Evolutionary conservation across 345 rosid genomes (phyloP), one percentile per base, ranked within the genome.

Genomic region (Citrus trifoliata): DNA sequence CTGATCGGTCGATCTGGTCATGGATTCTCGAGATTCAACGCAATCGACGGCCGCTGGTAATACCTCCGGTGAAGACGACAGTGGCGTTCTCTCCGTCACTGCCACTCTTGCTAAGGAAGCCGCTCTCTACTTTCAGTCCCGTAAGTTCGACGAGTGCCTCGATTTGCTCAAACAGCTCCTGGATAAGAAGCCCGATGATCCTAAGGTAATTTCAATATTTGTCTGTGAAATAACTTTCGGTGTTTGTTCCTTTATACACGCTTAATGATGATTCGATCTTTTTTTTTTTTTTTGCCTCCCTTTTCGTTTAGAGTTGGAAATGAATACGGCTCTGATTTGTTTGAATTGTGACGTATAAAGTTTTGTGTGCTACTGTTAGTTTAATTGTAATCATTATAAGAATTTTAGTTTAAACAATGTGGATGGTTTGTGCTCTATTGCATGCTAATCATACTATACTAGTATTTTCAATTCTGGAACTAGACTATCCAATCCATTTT

Each of bases 81-180:
- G 77, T 18, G 82, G 79, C 33, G 84, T 78, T 8, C 84, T 83
- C 30, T 84, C 91, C 63, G 82, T 80, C 22, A 76, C 88, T 32
- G 81, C 89, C 12, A 85, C 93, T 27, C 92, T 94, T 32, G 98
- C 95, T 62, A 93, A 90, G 79, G 93, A 88, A 74, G 98, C 99
- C 32, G 84, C 88, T 27, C 80, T 88, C 46, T 84, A 79, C 84
- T 97, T 90, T 81, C 93, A 93, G 81, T 94, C 98, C 60, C 81
- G 88, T 46, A 89, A 92, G 76, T 93, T 87, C 80, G 64, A 73
- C 16, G 99, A 97, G 76, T 94, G 98, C 79, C 80, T 97, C 28
- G 91, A 87, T 42, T 80, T 89, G 73, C 77, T 94, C 80, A 80
- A 79, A 84, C 93, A 92, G 86, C 92, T 97, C 58, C 75, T 80